Base-by-base conservation (phyloP, 2,329 filamentous ascomycete species). In the Botrytis deweyae region DNA sequence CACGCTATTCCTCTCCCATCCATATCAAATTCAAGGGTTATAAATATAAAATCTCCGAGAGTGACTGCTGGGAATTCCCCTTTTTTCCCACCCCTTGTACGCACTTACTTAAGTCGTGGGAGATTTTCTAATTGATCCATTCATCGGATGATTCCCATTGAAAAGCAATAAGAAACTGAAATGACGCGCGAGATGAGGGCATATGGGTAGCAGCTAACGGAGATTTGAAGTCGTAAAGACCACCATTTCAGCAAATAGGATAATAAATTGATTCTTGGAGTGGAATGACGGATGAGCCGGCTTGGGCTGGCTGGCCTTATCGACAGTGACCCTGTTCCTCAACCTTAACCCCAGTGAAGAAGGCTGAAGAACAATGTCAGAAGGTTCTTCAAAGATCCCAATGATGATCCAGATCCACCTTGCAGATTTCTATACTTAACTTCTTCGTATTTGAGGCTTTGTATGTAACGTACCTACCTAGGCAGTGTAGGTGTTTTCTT, bases 341-440 rank as follows among this genome's bases (percentile, higher is more conserved):
- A 70, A 70, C 46, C 29, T n/a, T n/a, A 62, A 70, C 12, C 52
- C 67, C n/a, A 33, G 67, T 14, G 55, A 62, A 64, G 29, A 62
- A 46, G 73, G 73, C 73, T 74, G 73, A 72, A 72, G 73, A 74
- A 72, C 36, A 38, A 59, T 72, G 59, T 46, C 42, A 29, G 59
- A 71, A 66, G 68, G 12, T 33, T 69, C 59, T 62, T 33, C n/a
- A 33, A 61, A 67, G 74, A 77, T 74, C 73, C 70, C 55, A 44
- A 59, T 62, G 52, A 72, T 75, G 76, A 78, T 76, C 74, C 29
- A 25, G 38, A 67, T 67, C n/a, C 46, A 72, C 44, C 16, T 40
- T 65, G 61, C 61, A 59, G 46, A 72, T 59, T 52, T 40, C 73
- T 71, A 68, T 55, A 68, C 33, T 29, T 40, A 16, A 64, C 22